Percentiles rank a stretch among this genome's conserved stretches.
These are phyloP conservation scores for Pulveroboletus sp. DNA, from an alignment of 768 basidiomycete species.

Conservation along the genomic window DNA sequence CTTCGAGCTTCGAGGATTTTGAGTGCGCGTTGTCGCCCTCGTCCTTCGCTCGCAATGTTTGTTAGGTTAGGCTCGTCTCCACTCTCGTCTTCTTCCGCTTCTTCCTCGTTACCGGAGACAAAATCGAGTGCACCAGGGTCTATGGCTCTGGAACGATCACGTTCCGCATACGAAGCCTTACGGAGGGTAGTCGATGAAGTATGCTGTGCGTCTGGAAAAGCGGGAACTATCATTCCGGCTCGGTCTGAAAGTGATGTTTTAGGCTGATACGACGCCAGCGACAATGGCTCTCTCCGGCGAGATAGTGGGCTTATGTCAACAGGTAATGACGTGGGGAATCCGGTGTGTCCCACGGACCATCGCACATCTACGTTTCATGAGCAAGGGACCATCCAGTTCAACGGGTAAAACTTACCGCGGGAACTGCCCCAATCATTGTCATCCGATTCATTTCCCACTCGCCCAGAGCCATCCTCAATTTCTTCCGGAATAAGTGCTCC, in stretches of 20 bases:
- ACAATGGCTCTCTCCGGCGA: conserved; percentile 39
- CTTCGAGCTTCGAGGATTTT: conserved; percentile 71
- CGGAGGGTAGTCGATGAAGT: conserved; percentile 51
- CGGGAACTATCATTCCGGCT: conserved; percentile 30
- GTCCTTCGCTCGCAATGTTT: conserved; percentile 29
- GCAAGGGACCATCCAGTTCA: background rate
- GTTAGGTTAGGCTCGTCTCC: conserved; percentile 22
- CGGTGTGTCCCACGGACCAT: conserved; percentile 28
- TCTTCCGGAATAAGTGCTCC: conserved; percentile 36
- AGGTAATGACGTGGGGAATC: conserved; percentile 58
- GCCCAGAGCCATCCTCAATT: conserved; percentile 27
- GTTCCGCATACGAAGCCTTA: conserved; percentile 63
- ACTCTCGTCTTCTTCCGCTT: conserved; percentile 38
- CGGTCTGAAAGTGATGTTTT: conserved; percentile 44
- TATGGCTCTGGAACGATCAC: conserved; percentile 58
- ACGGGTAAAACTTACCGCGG: conserved; percentile 19
- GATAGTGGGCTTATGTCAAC: conserved; percentile 49
- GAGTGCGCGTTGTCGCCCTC: conserved; percentile 58
- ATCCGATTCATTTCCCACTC: conserved; percentile 14
- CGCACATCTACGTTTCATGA: conserved; percentile 22
- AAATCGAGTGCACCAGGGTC: conserved; percentile 74
- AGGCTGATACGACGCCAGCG: conserved; percentile 57
- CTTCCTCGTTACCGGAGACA: conserved; percentile 47
- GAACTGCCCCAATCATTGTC: conserved; percentile 26
- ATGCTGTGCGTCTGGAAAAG: conserved; percentile 18